Percentiles rank a stretch among this genome's conserved stretches.
Evolutionary conservation across 371 early-diverging fungal genomes (phyloP).

Genomic region (Phascolomyces articulosus): DNA sequence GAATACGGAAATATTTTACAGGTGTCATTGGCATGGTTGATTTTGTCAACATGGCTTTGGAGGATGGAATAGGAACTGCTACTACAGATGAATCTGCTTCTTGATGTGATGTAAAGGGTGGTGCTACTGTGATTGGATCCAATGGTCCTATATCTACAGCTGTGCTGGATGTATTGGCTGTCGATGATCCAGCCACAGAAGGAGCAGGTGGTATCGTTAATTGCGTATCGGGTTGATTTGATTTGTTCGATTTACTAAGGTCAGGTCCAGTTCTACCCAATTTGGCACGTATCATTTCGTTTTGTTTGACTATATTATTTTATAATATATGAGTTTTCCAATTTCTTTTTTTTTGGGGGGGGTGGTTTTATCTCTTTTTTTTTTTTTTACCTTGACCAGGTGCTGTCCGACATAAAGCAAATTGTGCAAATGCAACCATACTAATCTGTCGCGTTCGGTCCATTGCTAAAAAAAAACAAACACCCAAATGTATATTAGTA

Average conservation of each 20-base stretch:
- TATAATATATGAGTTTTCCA: too few species aligned
- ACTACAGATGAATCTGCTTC: conserved; percentile 48
- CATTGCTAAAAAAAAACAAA: conserved; percentile 56
- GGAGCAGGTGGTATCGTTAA: conserved; percentile 3
- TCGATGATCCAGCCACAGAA: not conserved
- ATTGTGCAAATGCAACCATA: conserved; percentile 87
- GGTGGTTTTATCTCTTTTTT: not conserved
- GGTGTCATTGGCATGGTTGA: conserved; percentile 56
- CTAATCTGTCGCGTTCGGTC: conserved; percentile 87
- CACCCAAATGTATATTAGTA: too few species aligned
- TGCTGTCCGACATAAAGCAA: conserved; percentile 86
- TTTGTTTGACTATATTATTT: conserved; percentile 53
- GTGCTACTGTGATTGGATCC: conserved; percentile 12
- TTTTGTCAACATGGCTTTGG: conserved; percentile 48
- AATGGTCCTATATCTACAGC: not conserved
- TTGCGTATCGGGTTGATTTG: not conserved
- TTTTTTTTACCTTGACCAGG: conserved; percentile 67
- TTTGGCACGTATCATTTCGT: conserved; percentile 43
- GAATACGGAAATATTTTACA: conserved; percentile 64
- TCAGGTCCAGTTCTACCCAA: conserved; percentile 41
- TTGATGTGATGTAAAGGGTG: conserved; percentile 23
- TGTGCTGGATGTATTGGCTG: not conserved
- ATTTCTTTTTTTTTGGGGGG: not conserved
- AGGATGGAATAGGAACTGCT: conserved; percentile 52
- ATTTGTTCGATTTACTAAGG: conserved; percentile 28